These are phyloP conservation scores for Calonectria pteridis DNA, from an alignment of 2,329 filamentous ascomycete species.

Conservation along the genomic window DNA sequence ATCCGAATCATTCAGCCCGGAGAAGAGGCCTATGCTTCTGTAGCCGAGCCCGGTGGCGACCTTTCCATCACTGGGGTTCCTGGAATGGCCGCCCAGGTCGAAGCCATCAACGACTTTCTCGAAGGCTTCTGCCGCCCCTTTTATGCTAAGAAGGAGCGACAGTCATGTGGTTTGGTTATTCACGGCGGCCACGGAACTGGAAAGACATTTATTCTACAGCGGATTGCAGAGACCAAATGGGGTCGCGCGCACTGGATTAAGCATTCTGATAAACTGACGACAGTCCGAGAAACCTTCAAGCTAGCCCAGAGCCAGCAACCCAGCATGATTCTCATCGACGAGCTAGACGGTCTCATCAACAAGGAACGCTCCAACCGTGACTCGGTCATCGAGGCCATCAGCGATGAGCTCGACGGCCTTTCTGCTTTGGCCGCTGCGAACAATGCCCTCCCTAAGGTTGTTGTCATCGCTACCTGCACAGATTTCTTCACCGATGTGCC, in stretches of 20 bases:
- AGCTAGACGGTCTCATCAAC: conserved; percentile 77
- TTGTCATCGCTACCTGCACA: conserved; percentile 81
- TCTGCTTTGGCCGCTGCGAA: conserved; percentile 53
- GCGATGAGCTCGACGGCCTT: conserved; percentile 68
- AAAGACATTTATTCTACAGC: conserved; percentile 80
- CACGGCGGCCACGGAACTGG: conserved; percentile 88
- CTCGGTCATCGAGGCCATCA: conserved; percentile 64
- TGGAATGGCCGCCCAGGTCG: conserved; percentile 74
- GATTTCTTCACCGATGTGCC: conserved; percentile 81
- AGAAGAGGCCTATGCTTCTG: conserved; percentile 33
- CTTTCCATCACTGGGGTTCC: conserved; percentile 70
- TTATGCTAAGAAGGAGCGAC: conserved; percentile 46
- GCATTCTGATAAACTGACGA: conserved; percentile 66
- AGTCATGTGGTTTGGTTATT: conserved; percentile 74
- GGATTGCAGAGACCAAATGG: conserved; percentile 78
- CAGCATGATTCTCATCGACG: conserved; percentile 83
- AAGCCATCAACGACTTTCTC: conserved; percentile 76
- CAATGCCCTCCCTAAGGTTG: conserved; percentile 65
- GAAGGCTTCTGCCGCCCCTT: conserved; percentile 62
- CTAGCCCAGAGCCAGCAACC: conserved; percentile 77
- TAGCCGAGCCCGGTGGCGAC: conserved; percentile 43
- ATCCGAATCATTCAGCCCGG: conserved; percentile 54
- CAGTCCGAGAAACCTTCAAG: conserved; percentile 76
- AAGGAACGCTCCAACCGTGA: conserved; percentile 66
- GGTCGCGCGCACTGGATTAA: conserved; percentile 74